phyloP scores from a whole-genome alignment of 768 basidiomycete species.

The Leucogyrophana mollusca region DNA sequence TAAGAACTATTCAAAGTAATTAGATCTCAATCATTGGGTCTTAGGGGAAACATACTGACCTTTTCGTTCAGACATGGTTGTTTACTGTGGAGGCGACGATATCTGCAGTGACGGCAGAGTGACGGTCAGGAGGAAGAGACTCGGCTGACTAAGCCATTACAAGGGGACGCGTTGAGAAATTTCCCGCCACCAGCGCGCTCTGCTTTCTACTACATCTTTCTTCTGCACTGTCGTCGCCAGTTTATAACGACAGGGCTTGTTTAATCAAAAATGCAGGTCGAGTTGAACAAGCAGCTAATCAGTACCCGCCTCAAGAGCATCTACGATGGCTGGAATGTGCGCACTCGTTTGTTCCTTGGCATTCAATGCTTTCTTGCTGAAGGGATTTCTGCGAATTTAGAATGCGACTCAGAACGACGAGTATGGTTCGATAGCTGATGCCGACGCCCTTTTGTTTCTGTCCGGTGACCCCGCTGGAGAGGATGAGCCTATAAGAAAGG shows the following conservation, averaged over 20 bases:
- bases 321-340: slow-evolving; percentile 63
- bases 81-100: slow-evolving; percentile 1
- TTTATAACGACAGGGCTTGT: slow-evolving; percentile 6
- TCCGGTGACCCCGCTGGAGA: slow-evolving; percentile 81
- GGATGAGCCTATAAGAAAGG: slow-evolving; percentile 89
- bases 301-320: slow-evolving; percentile 56
- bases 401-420: slow-evolving; percentile 69
- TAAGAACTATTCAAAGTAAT: slow-evolving; percentile 58
- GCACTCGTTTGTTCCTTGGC: slow-evolving; percentile 17
- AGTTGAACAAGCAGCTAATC: slow-evolving; percentile 66
- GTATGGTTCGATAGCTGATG: slow-evolving; percentile 62
- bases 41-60: slow-evolving; percentile 40
- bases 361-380: slow-evolving; percentile 12
- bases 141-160: slow-evolving; percentile 26
- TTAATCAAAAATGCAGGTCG: slow-evolving; percentile 53
- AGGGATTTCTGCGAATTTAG: slow-evolving; percentile 32
- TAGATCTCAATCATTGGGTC: slow-evolving; percentile 1
- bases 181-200: slow-evolving; percentile 25
- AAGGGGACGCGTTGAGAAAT: slow-evolving; percentile 29
- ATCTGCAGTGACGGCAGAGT: slow-evolving; percentile 1
- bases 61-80: slow-evolving; percentile 82
- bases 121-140: slow-evolving; percentile 5
- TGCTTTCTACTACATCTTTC: slow-evolving; percentile 13
- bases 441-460: slow-evolving; percentile 67
- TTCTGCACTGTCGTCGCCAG: slow-evolving; percentile 15